A percentile compares a stretch with the other conserved stretches of the same genome.
phyloP scores from a whole-genome alignment of 441 rosid species.

The Adansonia rubrostipa region DNA sequence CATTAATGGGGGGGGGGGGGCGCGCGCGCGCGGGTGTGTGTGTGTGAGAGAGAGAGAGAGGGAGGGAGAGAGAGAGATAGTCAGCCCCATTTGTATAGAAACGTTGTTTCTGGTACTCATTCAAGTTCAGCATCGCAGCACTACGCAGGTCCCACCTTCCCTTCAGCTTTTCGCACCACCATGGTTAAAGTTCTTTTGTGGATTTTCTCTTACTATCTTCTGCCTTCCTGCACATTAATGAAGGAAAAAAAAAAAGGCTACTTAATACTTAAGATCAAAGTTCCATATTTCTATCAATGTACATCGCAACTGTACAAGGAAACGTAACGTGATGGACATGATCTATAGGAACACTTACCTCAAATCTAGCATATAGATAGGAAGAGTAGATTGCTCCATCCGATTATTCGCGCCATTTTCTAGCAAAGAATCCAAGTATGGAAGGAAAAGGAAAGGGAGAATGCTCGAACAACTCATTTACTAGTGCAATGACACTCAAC shows the following conservation, averaged over 20 bases:
- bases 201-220: not conserved
- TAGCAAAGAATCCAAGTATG: conserved; percentile 14
- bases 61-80: too few species aligned
- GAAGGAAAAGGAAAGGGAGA: conserved; percentile 26
- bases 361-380: conserved; percentile 24
- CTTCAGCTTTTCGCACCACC: not conserved
- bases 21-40: too few species aligned
- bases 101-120: conserved; percentile 14
- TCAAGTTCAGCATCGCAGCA: not conserved
- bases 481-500: conserved; percentile 41
- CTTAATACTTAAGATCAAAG: not conserved
- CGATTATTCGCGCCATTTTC: not conserved
- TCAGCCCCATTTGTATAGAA: not conserved
- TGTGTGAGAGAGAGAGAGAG: too few species aligned
- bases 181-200: not conserved
- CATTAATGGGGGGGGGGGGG: too few species aligned
- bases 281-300: conserved; percentile 5
- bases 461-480: conserved; percentile 27
- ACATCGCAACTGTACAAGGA: conserved; percentile 31
- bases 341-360: not conserved
- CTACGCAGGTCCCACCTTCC: not conserved
- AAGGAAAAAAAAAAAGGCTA: not conserved
- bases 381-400: not conserved
- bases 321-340: not conserved
- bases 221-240: not conserved